These are phyloP conservation scores for Aspergillus versicolor DNA, from an alignment of 2,329 filamentous ascomycete genomes.

Conservation along the genomic window DNA sequence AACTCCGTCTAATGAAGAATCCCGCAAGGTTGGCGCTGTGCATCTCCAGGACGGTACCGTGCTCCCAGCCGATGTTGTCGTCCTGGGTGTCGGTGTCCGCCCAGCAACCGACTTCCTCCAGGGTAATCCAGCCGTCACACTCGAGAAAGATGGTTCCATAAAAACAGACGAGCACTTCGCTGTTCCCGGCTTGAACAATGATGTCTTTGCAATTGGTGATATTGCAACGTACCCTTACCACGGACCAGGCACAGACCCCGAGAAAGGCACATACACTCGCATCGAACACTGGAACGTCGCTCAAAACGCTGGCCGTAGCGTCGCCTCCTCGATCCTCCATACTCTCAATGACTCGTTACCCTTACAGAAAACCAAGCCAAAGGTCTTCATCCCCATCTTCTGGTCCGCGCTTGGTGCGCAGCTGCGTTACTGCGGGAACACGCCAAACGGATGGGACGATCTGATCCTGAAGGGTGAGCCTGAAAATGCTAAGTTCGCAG, in stretches of 20 bases:
- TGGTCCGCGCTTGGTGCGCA: constrained; percentile 92
- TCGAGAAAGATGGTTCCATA: constrained; percentile 84
- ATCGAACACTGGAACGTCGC: constrained; percentile 99
- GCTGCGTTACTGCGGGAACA: constrained; percentile 90
- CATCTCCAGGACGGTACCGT: constrained; percentile 81
- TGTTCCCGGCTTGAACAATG: constrained; percentile 67
- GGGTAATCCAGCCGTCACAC: constrained; percentile 65
- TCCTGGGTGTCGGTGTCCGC: constrained; percentile 84
- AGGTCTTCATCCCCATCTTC: constrained; percentile 88
- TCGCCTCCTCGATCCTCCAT: constrained; percentile 73
- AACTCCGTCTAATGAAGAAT: constrained; percentile 64
- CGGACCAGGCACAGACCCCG: constrained; percentile 73
- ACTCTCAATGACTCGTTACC: constrained; percentile 38
- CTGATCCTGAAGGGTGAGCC: constrained; percentile 75
- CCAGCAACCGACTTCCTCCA: constrained; percentile 82
- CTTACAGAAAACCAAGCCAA: constrained; percentile 51
- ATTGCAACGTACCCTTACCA: constrained; percentile 94
- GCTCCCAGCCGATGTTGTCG: constrained; percentile 83
- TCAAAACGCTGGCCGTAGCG: constrained; percentile 82
- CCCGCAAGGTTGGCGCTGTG: constrained; percentile 74
- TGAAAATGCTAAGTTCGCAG: constrained; percentile 77
- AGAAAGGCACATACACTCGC: constrained; percentile 63
- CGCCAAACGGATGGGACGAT: constrained; percentile 79
- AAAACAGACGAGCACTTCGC: constrained; percentile 76
- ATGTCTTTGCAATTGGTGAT: constrained; percentile 91